Evolutionary conservation across 2,329 filamentous ascomycete genomes (phyloP).

Genomic region (Domatiomyces globalis): DNA sequence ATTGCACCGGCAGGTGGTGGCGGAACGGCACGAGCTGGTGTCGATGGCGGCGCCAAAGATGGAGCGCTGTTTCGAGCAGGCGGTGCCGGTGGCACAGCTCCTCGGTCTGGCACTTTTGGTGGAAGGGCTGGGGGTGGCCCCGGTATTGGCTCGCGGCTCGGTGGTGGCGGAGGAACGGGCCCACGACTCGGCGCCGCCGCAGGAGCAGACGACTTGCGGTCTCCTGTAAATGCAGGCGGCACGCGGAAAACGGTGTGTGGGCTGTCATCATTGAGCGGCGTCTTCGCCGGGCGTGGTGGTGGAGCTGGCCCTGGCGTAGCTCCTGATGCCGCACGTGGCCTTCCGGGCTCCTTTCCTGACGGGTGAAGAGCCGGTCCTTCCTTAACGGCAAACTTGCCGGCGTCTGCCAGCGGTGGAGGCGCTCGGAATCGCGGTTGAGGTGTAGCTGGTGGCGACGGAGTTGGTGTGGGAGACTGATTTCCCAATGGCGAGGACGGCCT

Average conservation of each 20-base stretch:
- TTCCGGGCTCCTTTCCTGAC: conserved; percentile 31
- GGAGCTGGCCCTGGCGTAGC: conserved; percentile 49
- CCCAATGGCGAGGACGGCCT: conserved; percentile 28
- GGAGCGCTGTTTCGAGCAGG: conserved; percentile 30
- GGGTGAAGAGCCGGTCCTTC: conserved; percentile 31
- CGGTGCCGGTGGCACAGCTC: conserved; percentile 32
- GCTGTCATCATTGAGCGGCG: conserved; percentile 52
- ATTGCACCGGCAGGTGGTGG: conserved; percentile 31
- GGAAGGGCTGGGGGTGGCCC: conserved; percentile 60
- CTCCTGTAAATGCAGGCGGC: conserved; percentile 63
- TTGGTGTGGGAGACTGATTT: conserved; percentile 47
- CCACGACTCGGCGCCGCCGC: conserved; percentile 63
- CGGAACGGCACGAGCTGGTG: conserved; percentile 24
- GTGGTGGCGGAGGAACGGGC: conserved; percentile 58
- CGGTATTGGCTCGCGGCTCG: conserved; percentile 32
- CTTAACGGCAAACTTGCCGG: conserved; percentile 64
- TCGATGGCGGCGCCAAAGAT: conserved; percentile 46
- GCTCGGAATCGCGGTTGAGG: conserved; percentile 61
- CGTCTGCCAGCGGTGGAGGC: conserved; percentile 77
- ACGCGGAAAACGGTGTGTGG: conserved; percentile 53
- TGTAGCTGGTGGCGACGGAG: conserved; percentile 51
- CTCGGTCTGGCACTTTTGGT: conserved; percentile 23
- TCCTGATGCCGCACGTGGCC: conserved; percentile 22
- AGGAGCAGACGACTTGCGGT: conserved; percentile 46
- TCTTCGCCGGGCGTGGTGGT: conserved; percentile 55